phyloP scores from a whole-genome alignment of 1,284 basidiomycete genomes.

The Ganoderma lingzhi region DNA sequence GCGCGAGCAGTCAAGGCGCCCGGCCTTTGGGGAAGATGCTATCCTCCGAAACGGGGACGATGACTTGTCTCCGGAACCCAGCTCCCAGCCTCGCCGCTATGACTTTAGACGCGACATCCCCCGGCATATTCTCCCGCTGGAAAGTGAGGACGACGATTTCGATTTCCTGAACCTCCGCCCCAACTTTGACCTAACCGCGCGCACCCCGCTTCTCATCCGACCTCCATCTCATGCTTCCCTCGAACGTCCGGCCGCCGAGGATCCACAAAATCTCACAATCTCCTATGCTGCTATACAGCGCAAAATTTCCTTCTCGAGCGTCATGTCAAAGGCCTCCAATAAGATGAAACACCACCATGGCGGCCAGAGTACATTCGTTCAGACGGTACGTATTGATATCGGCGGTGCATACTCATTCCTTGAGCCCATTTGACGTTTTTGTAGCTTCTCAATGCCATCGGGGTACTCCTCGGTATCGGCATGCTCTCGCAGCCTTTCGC shows the following conservation, averaged over 20 bases:
- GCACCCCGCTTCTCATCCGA: conserved; percentile 54
- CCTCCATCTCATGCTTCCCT: conserved; percentile 41
- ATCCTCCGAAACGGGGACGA: conserved; percentile 57
- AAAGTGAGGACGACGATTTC: conserved; percentile 17
- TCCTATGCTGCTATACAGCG: conserved; percentile 23
- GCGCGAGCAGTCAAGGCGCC: conserved; percentile 32
- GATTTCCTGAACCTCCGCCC: conserved; percentile 23
- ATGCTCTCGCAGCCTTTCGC: conserved; percentile 91
- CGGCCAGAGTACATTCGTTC: conserved; percentile 81
- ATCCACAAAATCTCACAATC: conserved; percentile 1
- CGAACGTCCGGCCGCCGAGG: conserved; percentile 10
- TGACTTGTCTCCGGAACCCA: conserved; percentile 38
- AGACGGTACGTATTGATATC: conserved; percentile 67
- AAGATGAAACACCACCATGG: conserved; percentile 34
- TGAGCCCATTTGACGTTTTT: neutral
- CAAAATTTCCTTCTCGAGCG: conserved; percentile 27
- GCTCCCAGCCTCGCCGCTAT: conserved; percentile 17
- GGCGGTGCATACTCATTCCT: too few species aligned
- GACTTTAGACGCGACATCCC: conserved; percentile 21
- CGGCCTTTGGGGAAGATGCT: conserved; percentile 35
- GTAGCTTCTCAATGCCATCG: conserved; percentile 91
- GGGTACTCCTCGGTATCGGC: conserved; percentile 88
- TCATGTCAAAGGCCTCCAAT: conserved; percentile 27
- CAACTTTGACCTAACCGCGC: conserved; percentile 33
- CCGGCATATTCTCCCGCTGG: conserved; percentile 11